These are phyloP conservation scores for Colletotrichum sp. DNA, from an alignment of 2,329 filamentous ascomycete genomes.

Conservation along the genomic window DNA sequence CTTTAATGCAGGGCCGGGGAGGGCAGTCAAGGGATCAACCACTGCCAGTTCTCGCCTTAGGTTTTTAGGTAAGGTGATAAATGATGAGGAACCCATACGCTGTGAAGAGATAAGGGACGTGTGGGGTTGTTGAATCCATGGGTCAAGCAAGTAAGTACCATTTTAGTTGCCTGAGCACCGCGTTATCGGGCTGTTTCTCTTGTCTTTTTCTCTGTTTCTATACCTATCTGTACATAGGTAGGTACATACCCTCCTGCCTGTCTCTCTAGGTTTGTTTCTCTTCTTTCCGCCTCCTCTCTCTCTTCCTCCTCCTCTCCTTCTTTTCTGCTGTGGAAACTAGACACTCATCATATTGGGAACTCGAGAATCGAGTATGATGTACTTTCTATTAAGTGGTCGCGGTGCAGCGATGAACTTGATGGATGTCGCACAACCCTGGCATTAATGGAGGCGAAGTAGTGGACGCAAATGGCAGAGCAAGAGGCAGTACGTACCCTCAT, in stretches of 20 bases:
- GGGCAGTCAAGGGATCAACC: background rate
- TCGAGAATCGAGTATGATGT: background rate
- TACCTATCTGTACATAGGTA: background rate
- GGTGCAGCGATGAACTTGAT: background rate
- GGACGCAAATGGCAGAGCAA: background rate
- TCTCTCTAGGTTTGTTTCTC: background rate
- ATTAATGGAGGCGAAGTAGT: background rate
- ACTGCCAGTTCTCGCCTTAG: background rate
- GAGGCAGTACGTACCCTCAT: background rate
- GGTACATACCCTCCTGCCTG: background rate
- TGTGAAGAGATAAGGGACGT: slow-evolving; percentile 1
- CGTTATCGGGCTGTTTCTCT: background rate
- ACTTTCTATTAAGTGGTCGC: background rate
- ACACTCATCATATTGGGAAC: background rate
- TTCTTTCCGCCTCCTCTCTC: background rate
- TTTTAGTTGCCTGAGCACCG: background rate
- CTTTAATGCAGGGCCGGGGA: background rate
- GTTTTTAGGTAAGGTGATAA: background rate
- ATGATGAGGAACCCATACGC: background rate
- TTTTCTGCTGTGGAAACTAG: background rate
- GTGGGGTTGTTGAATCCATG: background rate
- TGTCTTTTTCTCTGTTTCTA: background rate
- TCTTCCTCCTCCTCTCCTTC: background rate
- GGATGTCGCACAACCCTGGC: background rate
- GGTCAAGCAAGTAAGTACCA: background rate